Evolutionary conservation across 768 basidiomycete genomes (phyloP).

Genomic region (Tremella fuciformis): DNA sequence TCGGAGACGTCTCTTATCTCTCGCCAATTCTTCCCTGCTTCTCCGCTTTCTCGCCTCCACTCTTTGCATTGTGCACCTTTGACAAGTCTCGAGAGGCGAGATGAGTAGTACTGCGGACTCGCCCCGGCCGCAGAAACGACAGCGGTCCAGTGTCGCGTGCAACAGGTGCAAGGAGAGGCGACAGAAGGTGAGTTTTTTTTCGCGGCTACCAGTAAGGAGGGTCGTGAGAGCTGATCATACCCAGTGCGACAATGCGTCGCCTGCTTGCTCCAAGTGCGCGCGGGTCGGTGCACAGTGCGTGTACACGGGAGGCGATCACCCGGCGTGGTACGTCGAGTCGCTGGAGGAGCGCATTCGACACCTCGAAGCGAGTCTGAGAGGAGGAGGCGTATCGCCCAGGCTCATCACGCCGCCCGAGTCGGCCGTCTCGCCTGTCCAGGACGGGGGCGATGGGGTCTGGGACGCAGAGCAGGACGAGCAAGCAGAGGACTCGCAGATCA

Average conservation of each 20-base stretch:
- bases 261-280: conserved; percentile 10
- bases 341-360: conserved; percentile 2
- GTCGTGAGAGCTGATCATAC: not conserved
- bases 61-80: not conserved
- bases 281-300: conserved; percentile 3
- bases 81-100: not conserved
- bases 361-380: not conserved
- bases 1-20: no score
- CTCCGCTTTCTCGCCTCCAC: no score
- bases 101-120: conserved; percentile 1
- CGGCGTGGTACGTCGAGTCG: conserved; percentile 12
- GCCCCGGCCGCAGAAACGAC: conserved; percentile 2
- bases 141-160: conserved; percentile 9
- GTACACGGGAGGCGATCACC: conserved; percentile 12
- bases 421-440: not conserved
- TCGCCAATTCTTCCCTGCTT: no score
- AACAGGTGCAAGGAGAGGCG: conserved; percentile 13
- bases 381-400: not conserved
- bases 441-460: not conserved
- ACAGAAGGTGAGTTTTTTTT: conserved; percentile 13
- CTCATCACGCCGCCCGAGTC: not conserved
- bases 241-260: conserved; percentile 9
- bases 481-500: not conserved
- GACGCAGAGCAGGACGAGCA: not conserved
- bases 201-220: not conserved